Conservation (phyloP, 305 asterid species). For the Fraxinus ornus region DNA sequence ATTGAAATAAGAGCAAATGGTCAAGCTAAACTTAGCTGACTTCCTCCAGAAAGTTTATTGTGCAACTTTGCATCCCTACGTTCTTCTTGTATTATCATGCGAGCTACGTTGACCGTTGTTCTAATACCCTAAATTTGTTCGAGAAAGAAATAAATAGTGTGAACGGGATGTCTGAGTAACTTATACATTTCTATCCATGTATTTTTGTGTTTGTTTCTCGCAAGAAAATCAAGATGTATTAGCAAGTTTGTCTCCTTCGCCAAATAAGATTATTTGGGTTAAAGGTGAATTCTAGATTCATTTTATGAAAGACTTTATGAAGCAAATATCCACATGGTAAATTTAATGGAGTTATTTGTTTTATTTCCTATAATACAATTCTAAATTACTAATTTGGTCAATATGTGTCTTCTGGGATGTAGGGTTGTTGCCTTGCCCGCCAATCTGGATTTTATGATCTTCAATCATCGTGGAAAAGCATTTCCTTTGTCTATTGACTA, state of each 20-base stretch:
- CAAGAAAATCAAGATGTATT: background rate
- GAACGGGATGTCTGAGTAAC: background rate
- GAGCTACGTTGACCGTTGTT: background rate
- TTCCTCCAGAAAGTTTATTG: background rate
- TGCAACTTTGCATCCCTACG: background rate
- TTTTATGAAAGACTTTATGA: background rate
- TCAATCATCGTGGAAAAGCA: conserved; percentile 93
- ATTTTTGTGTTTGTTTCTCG: background rate
- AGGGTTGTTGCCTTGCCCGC: conserved; percentile 86
- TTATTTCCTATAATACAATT: conserved; percentile 2
- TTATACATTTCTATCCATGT: background rate
- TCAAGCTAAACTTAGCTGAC: background rate
- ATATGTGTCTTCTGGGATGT: conserved; percentile 24
- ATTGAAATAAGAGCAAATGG: background rate
- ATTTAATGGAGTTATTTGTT: background rate
- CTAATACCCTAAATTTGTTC: background rate
- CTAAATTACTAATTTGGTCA: conserved; percentile 1
- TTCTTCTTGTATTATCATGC: background rate
- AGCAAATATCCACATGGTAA: background rate
- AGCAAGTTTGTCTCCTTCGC: background rate
- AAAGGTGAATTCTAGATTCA: background rate
- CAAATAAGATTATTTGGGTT: background rate
- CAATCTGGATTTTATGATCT: conserved; percentile 88
- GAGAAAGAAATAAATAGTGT: background rate
- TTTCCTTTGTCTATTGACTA: conserved; percentile 52